Evolutionary conservation across 108 stramenopile genomes (phyloP).

Genomic region (Aurantiochytrium sp.): DNA sequence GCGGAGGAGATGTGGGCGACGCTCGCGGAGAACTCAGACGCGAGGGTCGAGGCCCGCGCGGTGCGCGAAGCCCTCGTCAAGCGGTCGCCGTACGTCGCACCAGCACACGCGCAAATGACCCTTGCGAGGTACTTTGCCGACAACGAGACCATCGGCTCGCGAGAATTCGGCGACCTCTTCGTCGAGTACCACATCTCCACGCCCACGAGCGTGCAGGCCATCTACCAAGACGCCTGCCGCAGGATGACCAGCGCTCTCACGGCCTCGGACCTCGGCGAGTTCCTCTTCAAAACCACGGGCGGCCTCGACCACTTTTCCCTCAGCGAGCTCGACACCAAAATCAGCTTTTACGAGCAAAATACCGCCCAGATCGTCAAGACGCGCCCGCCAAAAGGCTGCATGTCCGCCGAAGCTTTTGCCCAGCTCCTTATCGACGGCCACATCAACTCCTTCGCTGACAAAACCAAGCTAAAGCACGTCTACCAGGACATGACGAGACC

Average conservation of each 20-base stretch:
- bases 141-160: neutral
- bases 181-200: neutral
- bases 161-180: neutral
- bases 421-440: neutral
- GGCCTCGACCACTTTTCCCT: neutral
- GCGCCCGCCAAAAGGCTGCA: neutral
- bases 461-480: neutral
- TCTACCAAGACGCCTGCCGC: neutral
- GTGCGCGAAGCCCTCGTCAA: neutral
- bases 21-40: neutral
- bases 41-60: neutral
- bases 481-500: conserved; percentile 68
- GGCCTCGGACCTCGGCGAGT: neutral
- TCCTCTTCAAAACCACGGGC: neutral
- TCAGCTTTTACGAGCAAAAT: neutral
- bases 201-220: neutral
- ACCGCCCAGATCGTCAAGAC: neutral
- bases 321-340: neutral
- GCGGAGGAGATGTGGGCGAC: neutral
- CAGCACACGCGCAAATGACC: neutral
- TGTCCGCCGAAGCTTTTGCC: neutral
- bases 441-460: neutral
- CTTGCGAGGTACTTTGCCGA: neutral
- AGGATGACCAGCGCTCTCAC: neutral
- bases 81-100: neutral